Conservation (phyloP, 169 alveolate genomes). For the Plasmodium fragile region DNA sequence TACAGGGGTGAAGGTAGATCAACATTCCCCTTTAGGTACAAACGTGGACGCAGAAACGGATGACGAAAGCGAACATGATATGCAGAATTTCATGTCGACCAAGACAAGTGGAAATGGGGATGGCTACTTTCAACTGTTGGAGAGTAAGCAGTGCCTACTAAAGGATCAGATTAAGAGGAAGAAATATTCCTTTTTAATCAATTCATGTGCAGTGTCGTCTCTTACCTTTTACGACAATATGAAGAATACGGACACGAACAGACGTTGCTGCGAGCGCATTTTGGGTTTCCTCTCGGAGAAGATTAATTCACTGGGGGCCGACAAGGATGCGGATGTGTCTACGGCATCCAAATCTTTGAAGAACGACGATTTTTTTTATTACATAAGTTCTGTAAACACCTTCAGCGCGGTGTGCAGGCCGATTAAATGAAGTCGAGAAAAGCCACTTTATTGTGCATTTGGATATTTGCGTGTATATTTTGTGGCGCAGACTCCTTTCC, state of each 20-base stretch:
- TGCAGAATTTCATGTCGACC: background rate
- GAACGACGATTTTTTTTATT: constrained; percentile 47
- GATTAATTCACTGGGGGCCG: constrained; percentile 18
- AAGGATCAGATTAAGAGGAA: background rate
- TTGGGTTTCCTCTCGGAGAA: constrained; percentile 24
- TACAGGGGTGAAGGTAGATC: background rate
- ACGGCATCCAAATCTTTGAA: constrained; percentile 48
- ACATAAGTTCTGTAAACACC: constrained; percentile 35
- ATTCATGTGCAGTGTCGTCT: constrained; percentile 40
- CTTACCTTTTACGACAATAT: constrained; percentile 58
- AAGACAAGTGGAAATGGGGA: background rate
- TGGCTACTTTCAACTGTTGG: constrained; percentile 42
- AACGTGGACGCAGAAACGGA: background rate
- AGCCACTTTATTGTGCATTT: background rate
- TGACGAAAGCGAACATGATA: background rate
- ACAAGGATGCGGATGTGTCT: constrained; percentile 57
- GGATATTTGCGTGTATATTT: background rate
- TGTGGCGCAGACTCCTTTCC: background rate
- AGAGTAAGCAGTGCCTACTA: constrained; percentile 15
- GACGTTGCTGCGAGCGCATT: constrained; percentile 53
- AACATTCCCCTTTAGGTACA: background rate
- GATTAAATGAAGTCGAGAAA: constrained; percentile 49
- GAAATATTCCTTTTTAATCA: constrained; percentile 32
- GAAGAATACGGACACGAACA: constrained; percentile 62
- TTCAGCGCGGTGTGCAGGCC: constrained; percentile 49